A percentile compares a stretch with the other conserved stretches of the same genome.
phyloP scores from a whole-genome alignment of 495 filamentous ascomycete genomes.

The Niebla homalea region DNA sequence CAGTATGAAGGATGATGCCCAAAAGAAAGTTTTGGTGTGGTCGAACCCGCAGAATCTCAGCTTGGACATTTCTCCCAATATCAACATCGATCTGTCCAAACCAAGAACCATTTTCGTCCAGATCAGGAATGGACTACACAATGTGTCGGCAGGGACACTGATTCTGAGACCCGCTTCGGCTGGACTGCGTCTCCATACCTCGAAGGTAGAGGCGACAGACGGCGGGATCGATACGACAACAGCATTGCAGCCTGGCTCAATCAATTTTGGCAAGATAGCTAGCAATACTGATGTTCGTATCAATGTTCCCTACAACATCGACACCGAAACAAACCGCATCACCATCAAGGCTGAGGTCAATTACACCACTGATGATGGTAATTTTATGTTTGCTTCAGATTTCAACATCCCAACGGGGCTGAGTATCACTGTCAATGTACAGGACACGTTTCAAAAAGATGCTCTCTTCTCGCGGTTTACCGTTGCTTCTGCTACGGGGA shows the following conservation, averaged over 20 bases:
- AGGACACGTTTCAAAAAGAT: conserved; percentile 82
- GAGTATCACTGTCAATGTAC: conserved; percentile 87
- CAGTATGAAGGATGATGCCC: background rate
- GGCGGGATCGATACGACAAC: conserved; percentile 39
- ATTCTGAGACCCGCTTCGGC: conserved; percentile 72
- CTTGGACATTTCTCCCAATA: conserved; percentile 24
- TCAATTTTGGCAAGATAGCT: conserved; percentile 47
- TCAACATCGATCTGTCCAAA: conserved; percentile 59
- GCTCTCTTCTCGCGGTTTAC: conserved; percentile 80
- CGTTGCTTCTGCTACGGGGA: conserved; percentile 59
- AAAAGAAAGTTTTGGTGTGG: conserved; percentile 11
- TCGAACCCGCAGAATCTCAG: conserved; percentile 4
- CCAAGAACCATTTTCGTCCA: conserved; percentile 63
- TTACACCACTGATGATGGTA: conserved; percentile 62
- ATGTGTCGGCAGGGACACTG: conserved; percentile 53
- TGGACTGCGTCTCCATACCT: conserved; percentile 69
- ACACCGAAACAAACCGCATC: conserved; percentile 60
- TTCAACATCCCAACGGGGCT: conserved; percentile 54
- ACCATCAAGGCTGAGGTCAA: conserved; percentile 61
- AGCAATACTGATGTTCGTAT: conserved; percentile 39
- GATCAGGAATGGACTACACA: conserved; percentile 63
- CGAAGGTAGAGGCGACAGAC: conserved; percentile 47
- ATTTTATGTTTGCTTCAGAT: conserved; percentile 53
- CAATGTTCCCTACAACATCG: conserved; percentile 71
- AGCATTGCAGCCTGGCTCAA: conserved; percentile 49